A percentile compares a stretch with the other conserved stretches of the same genome.
Conservation (phyloP, 441 rosid species). For the Macaranga tanarius region DNA sequence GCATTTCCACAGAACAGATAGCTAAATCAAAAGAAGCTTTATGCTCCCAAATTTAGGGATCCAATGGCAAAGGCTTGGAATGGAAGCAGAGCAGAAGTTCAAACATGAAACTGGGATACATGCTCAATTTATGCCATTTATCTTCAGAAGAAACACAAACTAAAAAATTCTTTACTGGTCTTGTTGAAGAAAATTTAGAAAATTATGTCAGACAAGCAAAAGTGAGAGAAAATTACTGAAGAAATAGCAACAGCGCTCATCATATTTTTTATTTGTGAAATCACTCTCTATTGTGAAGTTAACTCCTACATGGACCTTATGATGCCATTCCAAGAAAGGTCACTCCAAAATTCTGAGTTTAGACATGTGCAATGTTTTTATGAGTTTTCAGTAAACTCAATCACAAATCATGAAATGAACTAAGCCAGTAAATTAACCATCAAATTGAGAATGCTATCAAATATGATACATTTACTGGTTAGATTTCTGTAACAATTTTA, state of each 20-base stretch:
- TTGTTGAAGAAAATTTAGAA: background rate
- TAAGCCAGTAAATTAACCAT: background rate
- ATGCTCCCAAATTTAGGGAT: background rate
- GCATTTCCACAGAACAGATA: constrained; percentile 8
- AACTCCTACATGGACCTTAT: background rate
- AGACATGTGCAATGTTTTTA: background rate
- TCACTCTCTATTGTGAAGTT: background rate
- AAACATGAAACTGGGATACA: background rate
- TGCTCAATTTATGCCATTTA: no score
- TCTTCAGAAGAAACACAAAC: no score
- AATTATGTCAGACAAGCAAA: background rate
- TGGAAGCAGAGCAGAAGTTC: background rate
- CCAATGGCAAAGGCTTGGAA: constrained; percentile 6
- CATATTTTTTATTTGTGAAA: background rate
- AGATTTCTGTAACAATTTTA: background rate
- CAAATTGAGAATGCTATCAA: background rate
- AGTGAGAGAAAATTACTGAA: background rate
- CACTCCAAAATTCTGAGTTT: background rate
- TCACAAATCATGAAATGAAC: background rate
- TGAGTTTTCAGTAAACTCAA: background rate
- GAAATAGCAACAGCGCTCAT: background rate
- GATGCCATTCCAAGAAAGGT: background rate
- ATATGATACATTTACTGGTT: background rate
- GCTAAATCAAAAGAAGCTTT: background rate
- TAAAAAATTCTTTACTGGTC: no score